Evolutionary conservation across 2,329 filamentous ascomycete genomes (phyloP).

Genomic region (Cryphonectria nitschkei): DNA sequence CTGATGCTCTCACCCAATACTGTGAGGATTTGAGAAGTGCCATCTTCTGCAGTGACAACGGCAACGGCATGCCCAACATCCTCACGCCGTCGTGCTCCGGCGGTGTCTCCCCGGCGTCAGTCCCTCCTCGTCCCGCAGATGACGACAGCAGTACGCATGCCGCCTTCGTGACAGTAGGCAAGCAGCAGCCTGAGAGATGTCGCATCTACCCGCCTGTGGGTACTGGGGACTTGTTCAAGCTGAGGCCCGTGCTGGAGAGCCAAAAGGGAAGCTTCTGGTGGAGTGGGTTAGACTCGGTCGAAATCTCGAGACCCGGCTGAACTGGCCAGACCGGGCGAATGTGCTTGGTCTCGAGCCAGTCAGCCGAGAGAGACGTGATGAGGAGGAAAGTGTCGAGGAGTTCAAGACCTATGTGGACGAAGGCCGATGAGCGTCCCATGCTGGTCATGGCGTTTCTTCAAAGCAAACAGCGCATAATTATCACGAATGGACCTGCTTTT

Average conservation of each 20-base stretch:
- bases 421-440: background rate
- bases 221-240: conserved; percentile 13
- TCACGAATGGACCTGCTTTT: background rate
- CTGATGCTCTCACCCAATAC: conserved; percentile 12
- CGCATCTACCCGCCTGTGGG: conserved; percentile 21
- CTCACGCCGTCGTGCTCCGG: conserved; percentile 6
- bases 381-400: background rate
- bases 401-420: background rate
- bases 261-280: conserved; percentile 21
- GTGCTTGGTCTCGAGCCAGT: conserved; percentile 6
- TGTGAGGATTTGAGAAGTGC: conserved; percentile 6
- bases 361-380: background rate
- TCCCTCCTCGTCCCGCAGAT: background rate
- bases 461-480: background rate
- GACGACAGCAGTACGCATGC: background rate
- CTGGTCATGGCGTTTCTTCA: no score
- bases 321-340: no score
- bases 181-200: conserved; percentile 19
- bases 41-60: conserved; percentile 5
- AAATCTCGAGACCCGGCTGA: background rate
- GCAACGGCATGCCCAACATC: background rate
- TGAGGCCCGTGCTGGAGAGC: conserved; percentile 13
- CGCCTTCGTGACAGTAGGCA: background rate
- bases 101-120: background rate
- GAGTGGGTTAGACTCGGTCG: conserved; percentile 3